Percentiles rank a stretch among this genome's conserved stretches.
Evolutionary conservation across 2,329 filamentous ascomycete genomes (phyloP).

Genomic region (Penicillium crustosum): DNA sequence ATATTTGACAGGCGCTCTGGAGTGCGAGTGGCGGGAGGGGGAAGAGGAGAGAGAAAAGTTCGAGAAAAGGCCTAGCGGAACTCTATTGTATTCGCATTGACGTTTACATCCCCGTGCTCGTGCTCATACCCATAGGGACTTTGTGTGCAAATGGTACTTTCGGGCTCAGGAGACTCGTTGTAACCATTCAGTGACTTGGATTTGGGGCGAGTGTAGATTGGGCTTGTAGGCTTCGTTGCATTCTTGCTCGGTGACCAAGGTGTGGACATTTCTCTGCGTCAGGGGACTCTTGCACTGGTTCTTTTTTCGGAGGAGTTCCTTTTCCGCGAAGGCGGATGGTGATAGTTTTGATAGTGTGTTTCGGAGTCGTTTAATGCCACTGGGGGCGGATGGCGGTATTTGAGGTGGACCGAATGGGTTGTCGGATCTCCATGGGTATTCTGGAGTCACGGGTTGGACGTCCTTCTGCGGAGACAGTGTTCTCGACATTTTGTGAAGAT

Average conservation of each 20-base stretch:
- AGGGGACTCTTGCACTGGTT: slow-evolving; percentile 37
- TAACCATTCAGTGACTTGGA: slow-evolving; percentile 77
- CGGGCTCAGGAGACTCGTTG: slow-evolving; percentile 65
- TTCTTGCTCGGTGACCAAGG: slow-evolving; percentile 36
- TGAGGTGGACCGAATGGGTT: slow-evolving; percentile 35
- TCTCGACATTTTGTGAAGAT: neutral
- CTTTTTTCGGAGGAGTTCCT: slow-evolving; percentile 37
- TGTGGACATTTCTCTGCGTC: slow-evolving; percentile 40
- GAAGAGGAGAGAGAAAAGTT: slow-evolving; percentile 18
- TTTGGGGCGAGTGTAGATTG: slow-evolving; percentile 57
- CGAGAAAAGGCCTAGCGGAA: slow-evolving; percentile 23
- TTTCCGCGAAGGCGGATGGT: slow-evolving; percentile 35
- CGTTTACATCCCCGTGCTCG: neutral
- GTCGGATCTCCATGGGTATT: slow-evolving; percentile 34
- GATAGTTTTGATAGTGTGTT: slow-evolving; percentile 37
- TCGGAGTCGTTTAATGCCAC: slow-evolving; percentile 37
- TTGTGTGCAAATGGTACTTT: neutral
- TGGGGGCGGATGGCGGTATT: slow-evolving; percentile 27
- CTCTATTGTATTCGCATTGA: slow-evolving; percentile 3
- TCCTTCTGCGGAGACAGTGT: neutral
- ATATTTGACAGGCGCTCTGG: slow-evolving; percentile 4
- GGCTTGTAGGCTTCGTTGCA: slow-evolving; percentile 56
- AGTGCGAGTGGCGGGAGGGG: slow-evolving; percentile 11
- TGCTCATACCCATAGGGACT: neutral
- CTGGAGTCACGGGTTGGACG: slow-evolving; percentile 18